Evolutionary conservation across 148 eudicot species (phyloP), one percentile per base, ranked within the genome.

Genomic region (Chenopodium album): DNA sequence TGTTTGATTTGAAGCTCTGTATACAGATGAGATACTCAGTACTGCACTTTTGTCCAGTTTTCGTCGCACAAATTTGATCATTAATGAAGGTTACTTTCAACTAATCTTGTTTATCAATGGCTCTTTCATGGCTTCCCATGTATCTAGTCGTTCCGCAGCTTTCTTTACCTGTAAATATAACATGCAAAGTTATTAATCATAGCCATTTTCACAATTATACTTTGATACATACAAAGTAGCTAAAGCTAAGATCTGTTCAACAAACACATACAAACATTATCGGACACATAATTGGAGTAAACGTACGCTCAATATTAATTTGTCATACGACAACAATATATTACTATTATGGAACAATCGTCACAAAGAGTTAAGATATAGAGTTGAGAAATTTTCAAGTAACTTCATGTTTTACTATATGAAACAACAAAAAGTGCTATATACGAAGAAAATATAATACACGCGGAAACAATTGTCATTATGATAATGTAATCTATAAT

Each of bases 131-230:
- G 76, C 88, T 3, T 81, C 86, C 89, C 88, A 87, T 71, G 19
- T 75, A 47, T 78, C 80, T 69, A 88, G 70, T 19, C 90, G 78
- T 9, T 63, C 47, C n/a, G 78, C 83, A 41, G 88, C 88, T n/a
- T 81, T 85, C 76, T 86, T 87, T 81, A 86, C 90, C 88, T 88
- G 69, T 26, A 76, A 69, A 64, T 50, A 14, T 31, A 52, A 23
- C 50, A 63, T 28, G 17, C 11, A 63, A 13, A n/a, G 23, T 44
- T 26, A 41, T 20, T 71, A 17, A 56, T 19, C 16, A 4, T 56
- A 2, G 17, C 62, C 62, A 56, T 56, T 0, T 56, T 56, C 54
- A 50, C 14, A 50, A 50, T 1, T 50, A 10, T 13, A 13, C 17
- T 16, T 16, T 56, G 17, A 28, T 28, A 28, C 29, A 56, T 56